Conservation (phyloP, 2,329 filamentous ascomycete genomes). For the Myriosclerotinia duriaeana region DNA sequence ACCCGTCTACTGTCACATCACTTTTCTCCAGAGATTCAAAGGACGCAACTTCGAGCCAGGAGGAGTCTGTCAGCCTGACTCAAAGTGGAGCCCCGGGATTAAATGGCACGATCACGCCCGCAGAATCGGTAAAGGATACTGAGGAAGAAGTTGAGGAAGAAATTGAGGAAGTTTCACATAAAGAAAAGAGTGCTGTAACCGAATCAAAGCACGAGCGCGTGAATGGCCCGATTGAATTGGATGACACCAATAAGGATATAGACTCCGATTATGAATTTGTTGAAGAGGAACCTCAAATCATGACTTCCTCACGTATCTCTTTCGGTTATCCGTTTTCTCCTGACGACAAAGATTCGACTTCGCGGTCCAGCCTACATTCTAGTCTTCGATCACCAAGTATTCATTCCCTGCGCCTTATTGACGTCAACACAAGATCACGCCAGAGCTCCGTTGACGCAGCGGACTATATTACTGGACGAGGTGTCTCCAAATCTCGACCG, state of each 20-base stretch:
- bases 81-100: conserved; percentile 16
- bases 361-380: conserved; percentile 30
- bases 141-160: background rate
- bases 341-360: conserved; percentile 33
- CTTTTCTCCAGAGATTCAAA: conserved; percentile 27
- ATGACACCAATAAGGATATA: conserved; percentile 29
- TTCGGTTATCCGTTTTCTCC: conserved; percentile 36
- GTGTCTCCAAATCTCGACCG: conserved; percentile 30
- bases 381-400: conserved; percentile 38
- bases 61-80: background rate
- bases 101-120: conserved; percentile 19
- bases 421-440: conserved; percentile 35
- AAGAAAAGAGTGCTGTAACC: conserved; percentile 21
- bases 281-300: conserved; percentile 40
- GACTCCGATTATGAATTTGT: conserved; percentile 35
- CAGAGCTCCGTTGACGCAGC: conserved; percentile 29
- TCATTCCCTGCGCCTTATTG: conserved; percentile 40
- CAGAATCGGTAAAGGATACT: conserved; percentile 19
- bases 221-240: conserved; percentile 30
- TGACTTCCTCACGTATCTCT: conserved; percentile 41
- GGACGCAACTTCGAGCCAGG: conserved; percentile 1
- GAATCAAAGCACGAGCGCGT: conserved; percentile 30
- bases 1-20: conserved; percentile 29
- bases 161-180: conserved; percentile 17
- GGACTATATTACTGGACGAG: conserved; percentile 29